Percentiles rank a stretch among this genome's conserved stretches.
Evolutionary conservation across 176 grass and related monocot species (phyloP).

Genomic region (Rhynchospora pubera): DNA sequence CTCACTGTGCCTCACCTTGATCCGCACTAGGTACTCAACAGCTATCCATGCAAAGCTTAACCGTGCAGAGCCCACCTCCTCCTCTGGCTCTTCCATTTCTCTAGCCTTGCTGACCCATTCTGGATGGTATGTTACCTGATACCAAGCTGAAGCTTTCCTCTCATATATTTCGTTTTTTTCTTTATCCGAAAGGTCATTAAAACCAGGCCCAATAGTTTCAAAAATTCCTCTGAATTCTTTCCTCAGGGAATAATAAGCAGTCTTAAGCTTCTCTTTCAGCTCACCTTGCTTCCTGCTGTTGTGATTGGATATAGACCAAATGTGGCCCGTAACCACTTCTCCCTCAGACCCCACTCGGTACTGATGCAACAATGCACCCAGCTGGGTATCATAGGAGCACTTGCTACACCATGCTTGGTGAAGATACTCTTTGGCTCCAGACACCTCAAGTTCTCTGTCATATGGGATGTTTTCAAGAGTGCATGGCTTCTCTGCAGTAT

Average conservation of each 20-base stretch:
- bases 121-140: constrained; percentile 79
- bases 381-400: constrained; percentile 46
- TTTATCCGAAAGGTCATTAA: constrained; percentile 33
- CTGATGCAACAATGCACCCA: constrained; percentile 54
- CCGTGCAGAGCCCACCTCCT: constrained; percentile 20
- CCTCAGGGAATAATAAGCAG: constrained; percentile 47
- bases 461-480: constrained; percentile 48
- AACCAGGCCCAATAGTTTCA: constrained; percentile 28
- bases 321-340: constrained; percentile 77
- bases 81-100: constrained; percentile 36
- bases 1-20: constrained; percentile 45
- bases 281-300: constrained; percentile 71
- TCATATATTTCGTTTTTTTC: constrained; percentile 47
- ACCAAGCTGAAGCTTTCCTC: constrained; percentile 79
- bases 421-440: constrained; percentile 49
- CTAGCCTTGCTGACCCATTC: constrained; percentile 44
- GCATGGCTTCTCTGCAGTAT: constrained; percentile 30
- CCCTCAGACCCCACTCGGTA: constrained; percentile 59
- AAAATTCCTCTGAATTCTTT: constrained; percentile 54
- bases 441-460: constrained; percentile 66
- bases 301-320: constrained; percentile 52
- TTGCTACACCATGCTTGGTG: constrained; percentile 53
- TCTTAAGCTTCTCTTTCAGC: constrained; percentile 71
- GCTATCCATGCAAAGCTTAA: constrained; percentile 90
- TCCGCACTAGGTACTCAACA: constrained; percentile 56